Evolutionary conservation across 2,329 filamentous ascomycete species (phyloP), one percentile per base, ranked within the genome.

Genomic region (Fusarium vanettenii): DNA sequence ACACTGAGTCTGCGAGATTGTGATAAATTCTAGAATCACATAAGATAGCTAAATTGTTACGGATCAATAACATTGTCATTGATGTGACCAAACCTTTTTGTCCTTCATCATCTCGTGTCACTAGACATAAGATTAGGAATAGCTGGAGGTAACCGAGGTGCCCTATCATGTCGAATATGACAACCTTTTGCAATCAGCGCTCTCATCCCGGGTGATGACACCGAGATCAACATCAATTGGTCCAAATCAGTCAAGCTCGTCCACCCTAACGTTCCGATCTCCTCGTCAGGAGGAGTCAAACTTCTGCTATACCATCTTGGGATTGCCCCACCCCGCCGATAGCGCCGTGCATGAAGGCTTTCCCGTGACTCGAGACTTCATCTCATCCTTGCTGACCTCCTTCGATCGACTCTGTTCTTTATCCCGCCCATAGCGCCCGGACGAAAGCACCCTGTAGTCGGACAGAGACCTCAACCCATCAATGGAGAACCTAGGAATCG

Each of bases 321-420:
- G 37, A 14, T 45, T 45, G 16, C 31, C 43, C 70, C 67, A 70
- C 65, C 52, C 73, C 72, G 71, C 69, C 73, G 37, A 43, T 73
- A 60, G 69, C 73, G 73, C 73, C 69, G 67, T 57, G 39, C 70
- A 62, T 64, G 60, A 69, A 60, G 55, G 14, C 27, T 33, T 16
- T 33, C 62, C 25, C 27, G n/a, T 16, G 18, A 39, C 31, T 14
- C 18, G 39, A 60, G 55, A 60, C 64, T 33, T 45, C 13, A 45
- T 45, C 29, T 41, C 55, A 59, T 18, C 48, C n/a, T 41, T 35
- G 31, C 48, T 41, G 20, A 16, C 25, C 20, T 43, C 10, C 56
- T 57, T 29, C 16, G 16, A 29, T 55, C 55, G 22, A 48, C 22
- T 41, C 7, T 22, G 10, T 25, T 22, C 29, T 63, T 63, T 43